These are phyloP conservation scores for Pythium vanterpoolii DNA, from an alignment of 352 stramenopile genomes.

Conservation along the genomic window DNA sequence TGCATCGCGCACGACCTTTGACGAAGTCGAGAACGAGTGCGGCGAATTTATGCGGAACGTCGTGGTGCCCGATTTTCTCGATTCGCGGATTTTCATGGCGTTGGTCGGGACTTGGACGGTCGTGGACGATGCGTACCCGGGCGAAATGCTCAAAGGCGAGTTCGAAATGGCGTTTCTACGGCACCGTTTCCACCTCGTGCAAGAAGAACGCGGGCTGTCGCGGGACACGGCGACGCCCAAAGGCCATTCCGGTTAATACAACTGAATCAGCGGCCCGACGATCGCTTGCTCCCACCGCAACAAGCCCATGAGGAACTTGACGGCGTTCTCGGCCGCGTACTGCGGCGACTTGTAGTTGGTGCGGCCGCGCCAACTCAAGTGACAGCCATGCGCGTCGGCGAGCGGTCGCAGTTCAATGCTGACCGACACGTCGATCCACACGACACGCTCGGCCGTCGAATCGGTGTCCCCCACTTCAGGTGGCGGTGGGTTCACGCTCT, in stretches of 20 bases:
- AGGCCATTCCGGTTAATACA: slow-evolving; percentile 23
- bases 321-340: slow-evolving; percentile 27
- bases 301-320: slow-evolving; percentile 26
- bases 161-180: slow-evolving; percentile 81
- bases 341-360: slow-evolving; percentile 29
- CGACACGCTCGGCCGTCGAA: slow-evolving; percentile 14
- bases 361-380: slow-evolving; percentile 17
- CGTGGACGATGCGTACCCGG: slow-evolving; percentile 70
- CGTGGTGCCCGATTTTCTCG: slow-evolving; percentile 73
- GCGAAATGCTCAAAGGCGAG: slow-evolving; percentile 73
- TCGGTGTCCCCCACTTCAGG: slow-evolving; percentile 10
- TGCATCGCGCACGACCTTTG: slow-evolving; percentile 63
- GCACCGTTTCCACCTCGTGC: slow-evolving; percentile 76
- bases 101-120: slow-evolving; percentile 74
- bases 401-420: slow-evolving; percentile 34
- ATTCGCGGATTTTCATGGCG: slow-evolving; percentile 84
- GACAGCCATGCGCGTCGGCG: background rate
- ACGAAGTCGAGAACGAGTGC: slow-evolving; percentile 74
- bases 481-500: slow-evolving; percentile 33
- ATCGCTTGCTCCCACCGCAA: slow-evolving; percentile 21
- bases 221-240: slow-evolving; percentile 47
- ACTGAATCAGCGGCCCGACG: slow-evolving; percentile 15
- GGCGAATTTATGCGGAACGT: slow-evolving; percentile 73
- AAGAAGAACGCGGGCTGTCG: slow-evolving; percentile 62
- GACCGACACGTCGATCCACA: slow-evolving; percentile 33